Evolutionary conservation across 164 flowering plant species (phyloP), one percentile per base, ranked within the genome.

Genomic region (Magnolia changhungtana): DNA sequence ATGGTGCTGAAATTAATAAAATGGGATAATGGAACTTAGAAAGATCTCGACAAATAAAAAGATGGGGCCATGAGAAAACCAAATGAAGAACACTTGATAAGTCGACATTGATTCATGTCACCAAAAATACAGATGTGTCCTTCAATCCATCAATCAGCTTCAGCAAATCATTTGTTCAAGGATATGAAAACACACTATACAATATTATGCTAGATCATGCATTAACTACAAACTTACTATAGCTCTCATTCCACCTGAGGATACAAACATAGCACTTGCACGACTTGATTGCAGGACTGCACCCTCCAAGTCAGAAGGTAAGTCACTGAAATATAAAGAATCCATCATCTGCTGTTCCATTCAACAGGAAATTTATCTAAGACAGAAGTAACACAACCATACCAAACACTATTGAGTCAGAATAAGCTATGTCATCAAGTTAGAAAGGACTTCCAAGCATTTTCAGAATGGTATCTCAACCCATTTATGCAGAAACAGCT

Each of bases 261-360:
- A 81, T 58, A 94, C 86, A 80, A 92, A 96, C 71, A 74, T 18
- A 9, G 95, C 97, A 84, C 82, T 78, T 75, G 99, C 97, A 86
- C 84, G 78, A 72, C 98, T 78, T 31, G 99, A 91, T 81, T 96
- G 99, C 64, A 88, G 84, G 58, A 96, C 94, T 21, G 99, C 99
- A 74, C 95, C 98, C 85, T 86, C 97, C 98, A 96, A 87, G 86
- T 94, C 92, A 66, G 90, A 82, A 51, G 99, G 99, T 85, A 96
- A 87, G 86, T 94, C 95, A 86, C 99, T 96, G 89, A 81, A 81
- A 84, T 68, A 81, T 50, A 27, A 72, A 21, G 51, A 51, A 72
- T 52, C 1, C 31, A 72, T 72, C 63, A 72, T 55, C 16, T 72
- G 27, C 10, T 69, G 21, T 45, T 68, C 51, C 20, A 50, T 70